Evolutionary conservation across 2,329 filamentous ascomycete genomes (phyloP), one percentile per base, ranked within the genome.

Genomic region (Epichloe sp.): DNA sequence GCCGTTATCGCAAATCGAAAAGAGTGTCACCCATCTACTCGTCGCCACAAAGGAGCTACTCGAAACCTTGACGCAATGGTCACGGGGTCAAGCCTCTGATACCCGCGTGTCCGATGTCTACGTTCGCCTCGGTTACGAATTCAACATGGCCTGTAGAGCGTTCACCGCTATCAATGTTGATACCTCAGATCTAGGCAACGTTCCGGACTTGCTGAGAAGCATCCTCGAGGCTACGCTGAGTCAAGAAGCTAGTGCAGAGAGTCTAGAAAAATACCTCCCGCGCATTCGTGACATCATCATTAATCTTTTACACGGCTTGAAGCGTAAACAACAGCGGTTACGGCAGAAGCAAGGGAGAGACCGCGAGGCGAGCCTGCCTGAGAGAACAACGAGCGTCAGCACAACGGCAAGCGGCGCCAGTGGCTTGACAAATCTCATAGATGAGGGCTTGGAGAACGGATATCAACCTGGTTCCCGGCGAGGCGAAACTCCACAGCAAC

Each of bases 251-350:
- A 96, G 88, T 59, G 83, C 90, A 47, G 85, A 94, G 64, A 96
- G 90, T 66, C 76, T 98, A 54, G 93, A 98, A 66, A 86, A 86
- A 65, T 98, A 95, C 66, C 74, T 98, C 35, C 93, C 93, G 1
- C 82, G 86, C 53, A 98, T 98, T 66, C 83, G 93, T 60, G 93
- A 98, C 67, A 98, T 98, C 62, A 98, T 98, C 64, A 97, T 98
- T 68, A 96, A 95, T 64, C 75, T 98, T 34, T 78, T 98, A 8
- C 93, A 98, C 65, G 93, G 93, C 2, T 71, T 98, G 56, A 98
- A 98, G 73, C 85, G 91, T 68, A 98, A 98, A 67, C 93, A 98
- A 65, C 90, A 95, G 63, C 88, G 89, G 60, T 70, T 98, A 61
- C 73, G 81, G 31, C 80, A 83, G 60, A 82, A 78, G 56, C 78